Evolutionary conservation across 805 yeast genomes (phyloP).

Genomic region (Cyberlindnera xylosilytica): DNA sequence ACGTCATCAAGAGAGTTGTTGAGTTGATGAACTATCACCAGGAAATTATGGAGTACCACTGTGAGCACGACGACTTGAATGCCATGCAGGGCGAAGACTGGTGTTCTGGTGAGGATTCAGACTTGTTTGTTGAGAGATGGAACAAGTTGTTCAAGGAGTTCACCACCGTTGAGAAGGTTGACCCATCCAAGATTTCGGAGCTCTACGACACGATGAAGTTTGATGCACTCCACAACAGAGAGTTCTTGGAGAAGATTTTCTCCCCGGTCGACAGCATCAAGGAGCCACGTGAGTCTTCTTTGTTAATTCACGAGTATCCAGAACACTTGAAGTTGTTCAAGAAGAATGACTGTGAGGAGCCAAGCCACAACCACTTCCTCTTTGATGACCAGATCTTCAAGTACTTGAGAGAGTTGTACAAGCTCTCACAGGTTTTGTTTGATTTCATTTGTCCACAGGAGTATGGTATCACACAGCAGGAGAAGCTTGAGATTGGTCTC

Average conservation of each 20-base stretch:
- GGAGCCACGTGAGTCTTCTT: slow-evolving; percentile 27
- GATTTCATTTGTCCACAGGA: slow-evolving; percentile 99
- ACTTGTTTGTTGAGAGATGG: slow-evolving; percentile 92
- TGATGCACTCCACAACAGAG: slow-evolving; percentile 94
- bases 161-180: slow-evolving; percentile 89
- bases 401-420: slow-evolving; percentile 80
- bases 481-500: slow-evolving; percentile 92
- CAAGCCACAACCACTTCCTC: slow-evolving; percentile 36
- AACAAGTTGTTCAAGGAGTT: slow-evolving; percentile 93
- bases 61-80: slow-evolving; percentile 47
- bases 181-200: slow-evolving; percentile 95
- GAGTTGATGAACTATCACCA: slow-evolving; percentile 93
- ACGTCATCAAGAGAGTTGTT: slow-evolving; percentile 89
- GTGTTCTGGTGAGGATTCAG: slow-evolving; percentile 97
- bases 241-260: slow-evolving; percentile 80
- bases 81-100: slow-evolving; percentile 66
- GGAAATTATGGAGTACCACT: slow-evolving; percentile 78
- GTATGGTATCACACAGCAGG: slow-evolving; percentile 93
- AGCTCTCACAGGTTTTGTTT: slow-evolving; percentile 87
- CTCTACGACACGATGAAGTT: slow-evolving; percentile 97
- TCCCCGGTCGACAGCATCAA: slow-evolving; percentile 51
- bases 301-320: slow-evolving; percentile 28
- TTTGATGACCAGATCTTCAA: slow-evolving; percentile 82
- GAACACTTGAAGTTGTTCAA: slow-evolving; percentile 28
- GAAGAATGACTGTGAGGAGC: slow-evolving; percentile 5